Evolutionary conservation across 2,329 filamentous ascomycete species (phyloP), one percentile per base, ranked within the genome.

Genomic region (Dichotomopilus funicola): DNA sequence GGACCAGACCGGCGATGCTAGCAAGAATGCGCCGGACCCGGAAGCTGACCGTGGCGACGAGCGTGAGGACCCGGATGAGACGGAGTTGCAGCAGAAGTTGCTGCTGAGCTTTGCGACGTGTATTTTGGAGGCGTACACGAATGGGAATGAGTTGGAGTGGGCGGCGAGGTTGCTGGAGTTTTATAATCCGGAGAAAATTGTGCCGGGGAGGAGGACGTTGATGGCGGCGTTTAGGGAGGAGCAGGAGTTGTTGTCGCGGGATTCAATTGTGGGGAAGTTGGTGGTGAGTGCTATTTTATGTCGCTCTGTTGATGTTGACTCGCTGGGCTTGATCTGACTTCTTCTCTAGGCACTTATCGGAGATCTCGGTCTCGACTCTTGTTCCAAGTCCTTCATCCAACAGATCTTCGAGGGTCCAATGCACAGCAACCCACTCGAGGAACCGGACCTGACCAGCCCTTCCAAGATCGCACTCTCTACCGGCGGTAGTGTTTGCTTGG

Each of bases 71-170:
- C 76, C 77, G 5, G 75, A 77, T 38, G 87, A 91, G 67, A 73
- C 73, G 2, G 78, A 76, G 7, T 73, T 91, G 58, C 81, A 86
- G 64, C 75, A 75, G 38, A 82, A 79, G 55, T 73, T 92, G 12
- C 71, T 92, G 31, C 85, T 89, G 65, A 84, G 85, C 1, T 91
- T 94, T 68, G 77, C 89, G n/a, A 89, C 87, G 0, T 87, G 88
- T 66, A 73, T 91, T 13, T 71, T 91, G 9, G 88, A 91, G 66
- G 80, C 86, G 46, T 92, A 89, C 62, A 78, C 89, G 58, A 83
- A 83, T 61, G 73, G 71, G 6, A 79, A 83, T 61, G 73, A 74
- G 31, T 68, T 86, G 67, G 78, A 80, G 46, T 86, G 83, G 83
- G 78, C 83, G 2, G 72, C 79, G 11, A 73, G 88, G 50, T 69